Conservation (phyloP, 169 alveolate species). For the Plasmodium gonderi region DNA sequence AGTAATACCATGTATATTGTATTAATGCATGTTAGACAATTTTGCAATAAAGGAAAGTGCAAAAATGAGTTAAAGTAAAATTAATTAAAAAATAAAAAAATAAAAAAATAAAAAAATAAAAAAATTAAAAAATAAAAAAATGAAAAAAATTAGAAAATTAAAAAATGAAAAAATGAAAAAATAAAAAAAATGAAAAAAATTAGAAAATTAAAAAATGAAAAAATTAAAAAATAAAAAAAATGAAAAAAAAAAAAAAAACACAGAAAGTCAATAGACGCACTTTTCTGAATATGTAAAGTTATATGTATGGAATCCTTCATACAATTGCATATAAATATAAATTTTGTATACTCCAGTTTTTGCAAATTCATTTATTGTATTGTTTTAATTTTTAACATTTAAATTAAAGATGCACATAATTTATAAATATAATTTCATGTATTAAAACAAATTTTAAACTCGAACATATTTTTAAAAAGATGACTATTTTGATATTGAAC, state of each 20-base stretch:
- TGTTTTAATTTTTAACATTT: constrained; percentile 64
- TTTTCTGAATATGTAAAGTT: not conserved
- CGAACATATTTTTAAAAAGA: constrained; percentile 35
- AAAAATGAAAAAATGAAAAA: not conserved
- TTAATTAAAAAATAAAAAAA: not conserved
- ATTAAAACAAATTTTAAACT: constrained; percentile 6
- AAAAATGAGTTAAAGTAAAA: not conserved
- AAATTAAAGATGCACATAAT: constrained; percentile 43
- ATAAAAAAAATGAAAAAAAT: not conserved
- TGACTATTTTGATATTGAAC: not conserved
- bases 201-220: constrained; percentile 3
- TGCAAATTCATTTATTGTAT: constrained; percentile 10
- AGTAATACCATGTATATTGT: constrained; percentile 8
- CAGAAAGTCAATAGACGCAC: not conserved
- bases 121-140: constrained; percentile 11
- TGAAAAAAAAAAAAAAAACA: not conserved
- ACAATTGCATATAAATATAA: not conserved
- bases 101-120: not conserved
- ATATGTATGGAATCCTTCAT: not conserved
- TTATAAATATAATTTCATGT: constrained; percentile 20
- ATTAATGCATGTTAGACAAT: not conserved
- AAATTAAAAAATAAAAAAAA: not conserved
- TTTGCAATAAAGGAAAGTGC: not conserved
- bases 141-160: not conserved
- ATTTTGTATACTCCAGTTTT: constrained; percentile 15